phyloP scores from a whole-genome alignment of 2,329 filamentous ascomycete genomes.

The Sarocladiaceae sp. region DNA sequence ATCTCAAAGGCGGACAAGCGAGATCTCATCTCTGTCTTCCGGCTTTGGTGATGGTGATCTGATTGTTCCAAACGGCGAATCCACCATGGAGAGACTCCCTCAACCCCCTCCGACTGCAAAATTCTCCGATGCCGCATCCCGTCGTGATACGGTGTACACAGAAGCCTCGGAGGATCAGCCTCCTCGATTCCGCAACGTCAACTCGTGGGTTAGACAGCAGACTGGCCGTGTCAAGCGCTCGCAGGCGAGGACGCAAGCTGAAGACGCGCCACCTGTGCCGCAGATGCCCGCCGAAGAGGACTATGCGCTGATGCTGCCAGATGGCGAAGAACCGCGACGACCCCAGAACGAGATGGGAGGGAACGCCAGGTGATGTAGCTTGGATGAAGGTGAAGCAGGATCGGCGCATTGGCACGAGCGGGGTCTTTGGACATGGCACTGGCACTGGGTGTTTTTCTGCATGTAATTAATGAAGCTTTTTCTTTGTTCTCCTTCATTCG shows the following conservation, averaged over 20 bases:
- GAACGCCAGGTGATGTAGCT: neutral
- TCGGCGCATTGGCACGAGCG: conserved; percentile 4
- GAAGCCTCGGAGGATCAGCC: conserved; percentile 47
- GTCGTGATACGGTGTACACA: conserved; percentile 47
- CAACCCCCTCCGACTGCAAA: conserved; percentile 10
- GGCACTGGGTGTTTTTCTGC: neutral
- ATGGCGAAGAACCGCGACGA: conserved; percentile 37
- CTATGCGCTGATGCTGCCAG: conserved; percentile 45
- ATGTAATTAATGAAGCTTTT: neutral
- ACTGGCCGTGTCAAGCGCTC: conserved; percentile 45
- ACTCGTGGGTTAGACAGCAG: conserved; percentile 61
- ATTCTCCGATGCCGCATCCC: conserved; percentile 5
- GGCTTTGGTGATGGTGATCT: conserved; percentile 35
- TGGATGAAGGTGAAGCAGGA: neutral
- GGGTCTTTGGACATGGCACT: conserved; percentile 3
- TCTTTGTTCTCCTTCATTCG: conserved; percentile 2
- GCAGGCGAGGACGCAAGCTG: conserved; percentile 24
- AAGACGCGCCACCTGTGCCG: conserved; percentile 33
- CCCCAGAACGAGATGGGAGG: too few relatives aligned
- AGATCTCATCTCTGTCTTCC: conserved; percentile 55
- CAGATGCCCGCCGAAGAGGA: conserved; percentile 37
- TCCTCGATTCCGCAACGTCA: conserved; percentile 50
- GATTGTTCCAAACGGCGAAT: conserved; percentile 1
- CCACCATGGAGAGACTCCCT: conserved; percentile 11
- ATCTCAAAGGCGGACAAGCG: conserved; percentile 34